phyloP scores from a whole-genome alignment of 352 stramenopile species.

The Pythium coloratum region DNA sequence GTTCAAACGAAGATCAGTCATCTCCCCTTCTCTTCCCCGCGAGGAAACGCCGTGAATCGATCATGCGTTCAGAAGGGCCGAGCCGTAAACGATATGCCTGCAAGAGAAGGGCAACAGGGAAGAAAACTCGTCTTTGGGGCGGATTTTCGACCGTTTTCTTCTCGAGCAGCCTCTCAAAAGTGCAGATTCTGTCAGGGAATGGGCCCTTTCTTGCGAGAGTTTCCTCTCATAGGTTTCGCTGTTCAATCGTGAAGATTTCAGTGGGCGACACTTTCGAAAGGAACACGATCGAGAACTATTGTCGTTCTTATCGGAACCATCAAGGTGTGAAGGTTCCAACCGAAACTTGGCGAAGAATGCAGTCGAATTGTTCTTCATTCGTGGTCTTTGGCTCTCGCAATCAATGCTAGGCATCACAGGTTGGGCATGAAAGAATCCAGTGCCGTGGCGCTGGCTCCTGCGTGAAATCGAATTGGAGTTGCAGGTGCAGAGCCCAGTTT shows the following conservation, averaged over 20 bases:
- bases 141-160: constrained; percentile 26
- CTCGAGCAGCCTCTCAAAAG: constrained; percentile 15
- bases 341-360: neutral
- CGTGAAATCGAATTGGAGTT: constrained; percentile 15
- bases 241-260: constrained; percentile 22
- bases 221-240: constrained; percentile 4
- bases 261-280: constrained; percentile 11
- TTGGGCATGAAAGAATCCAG: constrained; percentile 19
- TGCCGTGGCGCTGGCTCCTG: neutral
- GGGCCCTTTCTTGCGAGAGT: constrained; percentile 25
- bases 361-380: neutral
- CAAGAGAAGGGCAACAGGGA: constrained; percentile 1
- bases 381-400: constrained; percentile 4
- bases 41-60: constrained; percentile 10
- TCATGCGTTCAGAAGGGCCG: constrained; percentile 16
- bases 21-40: constrained; percentile 19
- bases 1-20: constrained; percentile 22
- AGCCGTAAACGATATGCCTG: constrained; percentile 20
- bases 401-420: constrained; percentile 15
- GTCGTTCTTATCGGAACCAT: neutral
- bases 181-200: constrained; percentile 29
- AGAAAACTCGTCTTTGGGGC: constrained; percentile 13
- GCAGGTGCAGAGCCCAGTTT: constrained; percentile 15
- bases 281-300: neutral
- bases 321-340: too few species aligned